Evolutionary conservation across 495 filamentous ascomycete genomes (phyloP), one percentile per base, ranked within the genome.

Genomic region (Penicillium tannophilum): DNA sequence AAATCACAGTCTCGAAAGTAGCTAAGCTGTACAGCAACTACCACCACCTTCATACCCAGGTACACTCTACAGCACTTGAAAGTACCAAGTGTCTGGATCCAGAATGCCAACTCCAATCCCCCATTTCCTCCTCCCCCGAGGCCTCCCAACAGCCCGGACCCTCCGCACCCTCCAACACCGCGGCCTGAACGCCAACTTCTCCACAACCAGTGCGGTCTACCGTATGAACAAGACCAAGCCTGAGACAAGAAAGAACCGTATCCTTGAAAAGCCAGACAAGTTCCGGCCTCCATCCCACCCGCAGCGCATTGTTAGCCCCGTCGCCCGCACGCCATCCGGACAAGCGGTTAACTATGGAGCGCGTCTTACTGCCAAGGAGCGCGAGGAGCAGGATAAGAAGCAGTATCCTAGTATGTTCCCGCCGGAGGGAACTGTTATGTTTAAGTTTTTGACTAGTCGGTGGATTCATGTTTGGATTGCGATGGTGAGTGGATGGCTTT

Each of bases 201-300:
- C 41, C n/a, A 52, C 36, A 10, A 63, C 16, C 64, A 50, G 42
- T 67, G 67, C 55, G 66, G 59, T 66, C 64, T 69, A 62, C 71
- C 63, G 62, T 35, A n/a, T 55, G 60, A 48, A 33, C 41, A 52
- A 64, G 50, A 43, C 4, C 28, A 28, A 49, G 39, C 44, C 33
- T 24, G 41, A 54, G 19, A 58, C 56, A 26, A 46, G 63, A 53
- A 87, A 87, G 61, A 82, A 80, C 19, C 76, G 81, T 49, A 79
- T 89, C 2, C 88, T 96, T 58, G 86, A 84, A 54, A 88, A 94
- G 70, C 92, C 92, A 4, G 83, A 88, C 60, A 86, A 86, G 59
- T 96, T 94, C 77, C 88, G 86, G 50, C 92, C 92, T 0, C 92
- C 92, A 0, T 96, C 92, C 0, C 92, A 96, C 71, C 84, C 84